Percentiles rank a stretch among this genome's conserved stretches.
Evolutionary conservation across 2,329 filamentous ascomycete species (phyloP).

Genomic region (Fonsecaea monophora): DNA sequence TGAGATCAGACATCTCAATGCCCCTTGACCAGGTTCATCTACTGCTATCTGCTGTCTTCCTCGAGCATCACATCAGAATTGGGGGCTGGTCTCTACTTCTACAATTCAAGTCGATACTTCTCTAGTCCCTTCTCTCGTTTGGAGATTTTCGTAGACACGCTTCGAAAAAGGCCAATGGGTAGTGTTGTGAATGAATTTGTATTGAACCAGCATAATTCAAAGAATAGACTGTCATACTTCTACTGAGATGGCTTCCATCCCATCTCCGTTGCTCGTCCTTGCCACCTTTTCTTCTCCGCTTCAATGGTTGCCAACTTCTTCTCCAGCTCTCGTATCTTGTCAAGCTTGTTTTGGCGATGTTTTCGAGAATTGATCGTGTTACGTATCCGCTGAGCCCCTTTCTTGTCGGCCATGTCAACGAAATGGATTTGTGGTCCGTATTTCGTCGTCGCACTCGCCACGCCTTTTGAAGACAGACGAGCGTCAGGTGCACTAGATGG

Average conservation of each 20-base stretch:
- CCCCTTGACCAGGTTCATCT: not conserved
- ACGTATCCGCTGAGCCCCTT: constrained; percentile 37
- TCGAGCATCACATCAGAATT: not conserved
- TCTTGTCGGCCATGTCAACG: constrained; percentile 40
- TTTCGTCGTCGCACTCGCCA: constrained; percentile 4
- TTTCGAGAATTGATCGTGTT: constrained; percentile 41
- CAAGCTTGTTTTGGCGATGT: constrained; percentile 40
- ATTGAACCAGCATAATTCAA: not conserved
- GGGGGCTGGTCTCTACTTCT: not conserved
- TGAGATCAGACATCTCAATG: not conserved
- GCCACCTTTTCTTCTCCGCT: constrained; percentile 35
- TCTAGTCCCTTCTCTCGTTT: not conserved
- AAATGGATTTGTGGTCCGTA: constrained; percentile 36
- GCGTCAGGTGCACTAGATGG: not conserved
- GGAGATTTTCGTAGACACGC: not conserved
- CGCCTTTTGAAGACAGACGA: not conserved
- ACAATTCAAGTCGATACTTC: not conserved
- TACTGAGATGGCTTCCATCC: constrained; percentile 2
- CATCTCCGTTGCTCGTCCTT: constrained; percentile 6
- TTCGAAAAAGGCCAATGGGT: not conserved
- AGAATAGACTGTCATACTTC: not conserved
- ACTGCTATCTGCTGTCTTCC: not conserved
- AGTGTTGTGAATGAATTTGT: not conserved
- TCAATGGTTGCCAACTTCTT: constrained; percentile 33
- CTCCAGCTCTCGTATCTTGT: constrained; percentile 39